phyloP scores from a whole-genome alignment of 495 filamentous ascomycete species.

The Aspergillus egyptiacus region DNA sequence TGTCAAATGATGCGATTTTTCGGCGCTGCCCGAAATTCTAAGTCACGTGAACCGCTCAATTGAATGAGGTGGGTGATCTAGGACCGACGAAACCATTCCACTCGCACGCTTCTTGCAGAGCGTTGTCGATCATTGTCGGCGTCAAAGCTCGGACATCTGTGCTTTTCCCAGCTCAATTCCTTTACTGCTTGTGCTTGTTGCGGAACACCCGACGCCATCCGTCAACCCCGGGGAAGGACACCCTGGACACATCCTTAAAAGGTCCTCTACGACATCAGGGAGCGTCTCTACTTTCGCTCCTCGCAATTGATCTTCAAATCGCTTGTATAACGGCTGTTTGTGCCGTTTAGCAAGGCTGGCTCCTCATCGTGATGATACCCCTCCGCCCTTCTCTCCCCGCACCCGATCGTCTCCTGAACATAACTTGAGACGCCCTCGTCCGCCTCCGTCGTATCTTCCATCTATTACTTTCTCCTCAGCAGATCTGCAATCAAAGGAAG shows the following conservation, averaged over 20 bases:
- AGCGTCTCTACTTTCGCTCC: background rate
- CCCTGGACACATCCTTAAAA: too few species aligned
- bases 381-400: conserved; percentile 34
- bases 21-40: conserved; percentile 8
- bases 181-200: background rate
- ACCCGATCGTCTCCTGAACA: conserved; percentile 23
- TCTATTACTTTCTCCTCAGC: conserved; percentile 7
- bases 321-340: conserved; percentile 36
- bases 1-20: conserved; percentile 6
- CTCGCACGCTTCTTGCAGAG: conserved; percentile 3
- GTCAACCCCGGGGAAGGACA: background rate
- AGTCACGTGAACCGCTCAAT: conserved; percentile 13
- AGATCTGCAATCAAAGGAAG: conserved; percentile 27
- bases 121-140: conserved; percentile 4
- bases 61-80: background rate
- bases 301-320: background rate
- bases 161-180: background rate
- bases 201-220: background rate
- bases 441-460: conserved; percentile 16
- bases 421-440: conserved; percentile 24
- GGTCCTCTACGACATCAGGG: background rate
- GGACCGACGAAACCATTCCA: too few species aligned
- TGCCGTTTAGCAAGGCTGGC: conserved; percentile 42
- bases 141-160: background rate
- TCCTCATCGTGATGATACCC: conserved; percentile 41